phyloP scores from a whole-genome alignment of 192 early-diverging fungal genomes.

The Mortierella alpina region DNA sequence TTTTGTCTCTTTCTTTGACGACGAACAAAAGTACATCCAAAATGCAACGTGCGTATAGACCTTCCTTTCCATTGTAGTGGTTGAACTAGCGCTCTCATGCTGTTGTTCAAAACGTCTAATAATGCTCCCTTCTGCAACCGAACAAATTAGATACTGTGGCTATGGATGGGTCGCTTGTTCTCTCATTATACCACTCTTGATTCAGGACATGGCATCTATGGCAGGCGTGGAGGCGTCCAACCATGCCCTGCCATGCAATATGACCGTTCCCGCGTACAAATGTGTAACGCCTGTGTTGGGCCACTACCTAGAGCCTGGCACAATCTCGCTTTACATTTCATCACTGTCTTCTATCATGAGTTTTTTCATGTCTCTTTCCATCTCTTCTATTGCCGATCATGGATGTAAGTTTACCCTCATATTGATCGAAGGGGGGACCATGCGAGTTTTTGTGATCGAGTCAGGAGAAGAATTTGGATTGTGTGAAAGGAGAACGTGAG shows the following conservation, averaged over 20 bases:
- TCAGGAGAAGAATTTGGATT: neutral
- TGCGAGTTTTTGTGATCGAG: neutral
- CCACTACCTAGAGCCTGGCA: constrained; percentile 25
- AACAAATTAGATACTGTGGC: constrained; percentile 22
- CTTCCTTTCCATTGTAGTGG: neutral
- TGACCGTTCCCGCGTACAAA: constrained; percentile 19
- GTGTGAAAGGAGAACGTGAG: neutral
- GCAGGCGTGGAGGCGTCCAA: constrained; percentile 18
- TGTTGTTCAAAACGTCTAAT: neutral
- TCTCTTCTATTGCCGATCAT: constrained; percentile 56
- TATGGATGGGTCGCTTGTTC: constrained; percentile 18
- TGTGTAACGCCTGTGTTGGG: constrained; percentile 28
- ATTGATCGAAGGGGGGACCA: neutral
- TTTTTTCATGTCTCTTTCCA: constrained; percentile 48
- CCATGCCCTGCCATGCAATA: constrained; percentile 25
- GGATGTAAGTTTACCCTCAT: constrained; percentile 24
- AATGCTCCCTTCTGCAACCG: neutral
- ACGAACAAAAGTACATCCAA: constrained; percentile 32
- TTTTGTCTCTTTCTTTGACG: neutral
- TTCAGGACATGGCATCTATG: constrained; percentile 37
- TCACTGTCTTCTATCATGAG: constrained; percentile 48
- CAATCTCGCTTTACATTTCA: constrained; percentile 47
- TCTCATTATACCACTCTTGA: constrained; percentile 16
- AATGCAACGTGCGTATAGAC: constrained; percentile 27
- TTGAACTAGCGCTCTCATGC: too few relatives aligned